phyloP scores from a whole-genome alignment of 2,329 filamentous ascomycete genomes.

The Aspergillus sp. region DNA sequence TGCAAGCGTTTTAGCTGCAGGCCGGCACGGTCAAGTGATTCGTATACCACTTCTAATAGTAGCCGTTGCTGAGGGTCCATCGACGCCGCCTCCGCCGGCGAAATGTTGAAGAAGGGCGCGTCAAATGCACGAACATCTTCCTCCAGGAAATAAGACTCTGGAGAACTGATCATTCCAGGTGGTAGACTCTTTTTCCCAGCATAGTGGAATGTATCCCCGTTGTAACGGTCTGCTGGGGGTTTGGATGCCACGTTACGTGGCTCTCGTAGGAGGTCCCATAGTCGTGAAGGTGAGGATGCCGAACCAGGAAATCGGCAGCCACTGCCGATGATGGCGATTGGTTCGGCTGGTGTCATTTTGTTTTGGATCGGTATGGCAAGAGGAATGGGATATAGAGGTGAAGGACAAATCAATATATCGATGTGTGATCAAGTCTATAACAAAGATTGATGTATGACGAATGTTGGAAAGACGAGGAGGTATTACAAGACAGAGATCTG shows the following conservation, averaged over 20 bases:
- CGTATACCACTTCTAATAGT: conserved; percentile 5
- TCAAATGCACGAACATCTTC: conserved; percentile 2
- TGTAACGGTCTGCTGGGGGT: neutral
- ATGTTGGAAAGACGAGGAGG: too few species aligned
- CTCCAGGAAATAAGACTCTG: conserved; percentile 1
- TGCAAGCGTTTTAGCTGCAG: neutral
- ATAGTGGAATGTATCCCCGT: neutral
- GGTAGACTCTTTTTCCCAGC: neutral
- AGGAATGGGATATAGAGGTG: neutral
- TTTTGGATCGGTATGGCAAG: neutral
- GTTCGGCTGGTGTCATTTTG: neutral
- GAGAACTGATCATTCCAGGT: neutral
- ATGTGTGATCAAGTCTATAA: too few species aligned
- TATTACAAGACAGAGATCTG: neutral
- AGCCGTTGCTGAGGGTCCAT: conserved; percentile 9
- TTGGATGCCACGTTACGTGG: neutral
- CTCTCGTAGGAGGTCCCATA: neutral
- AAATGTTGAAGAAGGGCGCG: conserved; percentile 4
- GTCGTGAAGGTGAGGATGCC: neutral
- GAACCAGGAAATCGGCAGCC: conserved; percentile 2
- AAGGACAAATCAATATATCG: neutral
- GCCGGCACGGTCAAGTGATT: neutral
- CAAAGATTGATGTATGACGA: too few species aligned
- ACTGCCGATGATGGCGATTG: conserved; percentile 1
- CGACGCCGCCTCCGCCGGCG: neutral